A percentile compares a stretch with the other conserved stretches of the same genome.
Evolutionary conservation across 2,329 filamentous ascomycete species (phyloP).

Genomic region (Colletotrichum chrysophilum): DNA sequence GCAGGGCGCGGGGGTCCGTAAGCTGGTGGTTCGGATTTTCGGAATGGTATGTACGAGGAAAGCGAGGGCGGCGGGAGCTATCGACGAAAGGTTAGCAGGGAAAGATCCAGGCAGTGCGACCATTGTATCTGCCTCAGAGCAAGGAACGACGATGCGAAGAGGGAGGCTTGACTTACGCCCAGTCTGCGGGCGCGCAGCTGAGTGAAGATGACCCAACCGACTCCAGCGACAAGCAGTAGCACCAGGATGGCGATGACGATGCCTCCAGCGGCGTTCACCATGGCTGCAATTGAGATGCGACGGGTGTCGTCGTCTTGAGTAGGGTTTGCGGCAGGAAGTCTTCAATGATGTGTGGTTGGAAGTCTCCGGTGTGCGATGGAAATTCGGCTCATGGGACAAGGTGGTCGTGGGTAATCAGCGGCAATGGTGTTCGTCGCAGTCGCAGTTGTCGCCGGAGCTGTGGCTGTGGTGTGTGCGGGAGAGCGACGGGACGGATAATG

Average conservation of each 20-base stretch:
- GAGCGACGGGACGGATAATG: neutral
- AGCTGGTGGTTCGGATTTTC: constrained; percentile 45
- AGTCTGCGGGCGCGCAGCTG: constrained; percentile 75
- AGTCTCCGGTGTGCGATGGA: constrained; percentile 5
- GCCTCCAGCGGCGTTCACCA: constrained; percentile 66
- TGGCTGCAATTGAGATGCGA: constrained; percentile 34
- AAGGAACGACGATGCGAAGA: neutral
- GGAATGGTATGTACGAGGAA: constrained; percentile 75
- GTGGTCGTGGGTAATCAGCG: neutral
- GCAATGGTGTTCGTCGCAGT: neutral
- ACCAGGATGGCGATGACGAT: constrained; percentile 77
- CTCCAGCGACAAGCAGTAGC: constrained; percentile 58
- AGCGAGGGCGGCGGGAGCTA: constrained; percentile 74
- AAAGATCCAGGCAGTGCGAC: neutral
- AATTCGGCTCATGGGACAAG: constrained; percentile 4
- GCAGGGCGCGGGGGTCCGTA: constrained; percentile 60
- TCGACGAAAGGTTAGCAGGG: neutral
- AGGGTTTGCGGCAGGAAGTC: neutral
- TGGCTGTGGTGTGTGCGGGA: neutral
- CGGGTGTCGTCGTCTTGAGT: constrained; percentile 2
- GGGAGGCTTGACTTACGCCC: constrained; percentile 56
- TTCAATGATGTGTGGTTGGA: neutral
- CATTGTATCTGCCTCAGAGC: neutral
- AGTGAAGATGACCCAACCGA: constrained; percentile 74
- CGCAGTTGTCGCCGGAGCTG: neutral